A percentile compares a stretch with the other conserved stretches of the same genome.
phyloP scores from a whole-genome alignment of 345 rosid species.

The Clausena lansium region DNA sequence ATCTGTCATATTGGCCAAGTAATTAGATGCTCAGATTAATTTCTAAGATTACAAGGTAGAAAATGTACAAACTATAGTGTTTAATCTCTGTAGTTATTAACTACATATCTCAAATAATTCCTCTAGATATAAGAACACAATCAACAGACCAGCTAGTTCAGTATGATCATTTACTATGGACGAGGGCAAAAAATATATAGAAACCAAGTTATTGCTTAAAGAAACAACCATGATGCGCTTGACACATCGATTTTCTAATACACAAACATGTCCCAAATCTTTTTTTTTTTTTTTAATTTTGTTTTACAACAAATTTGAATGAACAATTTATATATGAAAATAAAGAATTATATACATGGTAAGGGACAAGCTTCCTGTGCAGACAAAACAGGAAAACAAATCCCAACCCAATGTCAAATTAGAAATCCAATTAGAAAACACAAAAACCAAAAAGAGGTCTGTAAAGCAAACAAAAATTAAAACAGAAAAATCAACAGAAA shows the following conservation, averaged over 20 bases:
- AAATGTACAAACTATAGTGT: background rate
- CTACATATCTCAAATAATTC: background rate
- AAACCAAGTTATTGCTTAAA: background rate
- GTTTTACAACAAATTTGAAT: too few species aligned
- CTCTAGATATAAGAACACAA: background rate
- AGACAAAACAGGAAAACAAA: background rate
- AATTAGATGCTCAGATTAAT: background rate
- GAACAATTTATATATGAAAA: background rate
- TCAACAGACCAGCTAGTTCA: background rate
- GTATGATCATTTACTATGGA: background rate
- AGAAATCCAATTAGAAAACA: background rate
- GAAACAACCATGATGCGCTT: background rate
- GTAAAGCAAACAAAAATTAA: background rate
- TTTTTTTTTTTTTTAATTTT: background rate
- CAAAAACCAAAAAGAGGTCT: background rate
- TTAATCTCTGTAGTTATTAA: background rate
- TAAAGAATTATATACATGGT: background rate
- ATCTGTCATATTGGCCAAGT: background rate
- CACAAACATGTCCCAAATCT: background rate
- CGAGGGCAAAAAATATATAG: background rate
- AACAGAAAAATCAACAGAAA: background rate
- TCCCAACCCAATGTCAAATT: background rate
- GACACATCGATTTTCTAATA: background rate
- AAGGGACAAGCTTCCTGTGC: background rate
- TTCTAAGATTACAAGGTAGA: background rate